A percentile compares a stretch with the other conserved stretches of the same genome.
Conservation (phyloP, 805 yeast species). For the Cyberlindnera xylosilytica region DNA sequence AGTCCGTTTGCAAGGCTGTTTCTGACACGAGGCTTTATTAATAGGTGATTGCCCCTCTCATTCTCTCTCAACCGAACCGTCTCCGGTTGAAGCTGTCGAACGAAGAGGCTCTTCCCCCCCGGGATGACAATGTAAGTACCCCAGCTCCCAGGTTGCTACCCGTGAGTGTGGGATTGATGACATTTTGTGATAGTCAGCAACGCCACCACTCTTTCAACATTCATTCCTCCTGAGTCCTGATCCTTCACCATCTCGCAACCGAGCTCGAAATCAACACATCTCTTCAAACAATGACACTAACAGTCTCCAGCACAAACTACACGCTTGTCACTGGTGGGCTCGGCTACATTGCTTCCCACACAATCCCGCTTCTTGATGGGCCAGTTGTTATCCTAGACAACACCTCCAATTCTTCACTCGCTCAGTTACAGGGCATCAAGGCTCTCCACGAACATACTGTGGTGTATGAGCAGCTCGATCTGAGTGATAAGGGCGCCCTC, state of each 20-base stretch:
- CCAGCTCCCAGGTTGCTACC: too few species aligned
- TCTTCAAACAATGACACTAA: conserved; percentile 1
- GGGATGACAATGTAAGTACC: neutral
- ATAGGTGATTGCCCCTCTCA: too few species aligned
- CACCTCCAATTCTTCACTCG: conserved; percentile 61
- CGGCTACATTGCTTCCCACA: conserved; percentile 84
- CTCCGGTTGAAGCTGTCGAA: too few species aligned
- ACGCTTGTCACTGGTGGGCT: conserved; percentile 74
- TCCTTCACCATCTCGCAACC: too few species aligned
- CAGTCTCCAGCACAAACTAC: conserved; percentile 11
- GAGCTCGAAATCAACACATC: too few species aligned
- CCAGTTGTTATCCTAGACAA: conserved; percentile 75
- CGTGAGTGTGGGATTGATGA: too few species aligned
- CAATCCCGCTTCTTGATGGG: conserved; percentile 57
- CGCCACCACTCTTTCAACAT: too few species aligned
- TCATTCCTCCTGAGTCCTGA: too few species aligned
- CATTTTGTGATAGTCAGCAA: neutral
- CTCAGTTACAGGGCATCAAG: conserved; percentile 46
- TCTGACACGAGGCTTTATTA: too few species aligned
- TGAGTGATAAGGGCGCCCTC: conserved; percentile 6
- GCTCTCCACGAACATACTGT: conserved; percentile 44
- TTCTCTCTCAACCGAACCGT: too few species aligned
- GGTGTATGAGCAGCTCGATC: conserved; percentile 37
- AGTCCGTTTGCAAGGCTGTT: too few species aligned
- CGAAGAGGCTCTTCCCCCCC: too few species aligned